phyloP scores from a whole-genome alignment of 148 eudicot species.

The Silene uniflora region DNA sequence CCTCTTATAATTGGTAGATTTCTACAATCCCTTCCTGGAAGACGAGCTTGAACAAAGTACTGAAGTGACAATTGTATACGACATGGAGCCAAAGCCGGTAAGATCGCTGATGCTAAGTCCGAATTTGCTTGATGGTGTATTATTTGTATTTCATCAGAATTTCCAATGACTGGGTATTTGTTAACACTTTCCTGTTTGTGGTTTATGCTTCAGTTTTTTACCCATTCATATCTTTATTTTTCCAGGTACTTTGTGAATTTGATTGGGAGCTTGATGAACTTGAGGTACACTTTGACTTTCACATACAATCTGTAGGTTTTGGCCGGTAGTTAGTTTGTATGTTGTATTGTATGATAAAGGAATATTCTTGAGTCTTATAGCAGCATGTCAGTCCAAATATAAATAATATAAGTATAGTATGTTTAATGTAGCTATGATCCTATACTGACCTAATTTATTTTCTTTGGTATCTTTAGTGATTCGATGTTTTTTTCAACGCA shows the following conservation, averaged over 20 bases:
- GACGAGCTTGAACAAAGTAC: slow-evolving; percentile 93
- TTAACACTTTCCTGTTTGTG: not conserved
- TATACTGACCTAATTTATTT: not conserved
- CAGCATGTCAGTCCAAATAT: not conserved
- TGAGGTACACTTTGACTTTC: slow-evolving; percentile 48
- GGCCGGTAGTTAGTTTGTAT: not conserved
- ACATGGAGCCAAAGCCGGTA: slow-evolving; percentile 78
- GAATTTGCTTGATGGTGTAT: no score
- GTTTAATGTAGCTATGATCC: not conserved
- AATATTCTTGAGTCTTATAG: not conserved
- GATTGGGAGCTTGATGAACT: slow-evolving; percentile 98
- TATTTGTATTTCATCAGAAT: not conserved
- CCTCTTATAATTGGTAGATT: slow-evolving; percentile 47
- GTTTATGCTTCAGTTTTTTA: not conserved
- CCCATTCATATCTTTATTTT: slow-evolving; percentile 6
- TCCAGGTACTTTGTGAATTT: slow-evolving; percentile 78
- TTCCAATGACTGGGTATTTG: not conserved
- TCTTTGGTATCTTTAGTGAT: not conserved
- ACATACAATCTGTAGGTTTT: not conserved
- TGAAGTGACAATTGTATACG: slow-evolving; percentile 58
- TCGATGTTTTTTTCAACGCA: not conserved
- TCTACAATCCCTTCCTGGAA: slow-evolving; percentile 76
- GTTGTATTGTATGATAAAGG: not conserved
- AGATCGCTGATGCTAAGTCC: slow-evolving; percentile 13
- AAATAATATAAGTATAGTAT: not conserved